These are phyloP conservation scores for Cubamyces lactineus DNA, from an alignment of 768 basidiomycete species.

Conservation along the genomic window DNA sequence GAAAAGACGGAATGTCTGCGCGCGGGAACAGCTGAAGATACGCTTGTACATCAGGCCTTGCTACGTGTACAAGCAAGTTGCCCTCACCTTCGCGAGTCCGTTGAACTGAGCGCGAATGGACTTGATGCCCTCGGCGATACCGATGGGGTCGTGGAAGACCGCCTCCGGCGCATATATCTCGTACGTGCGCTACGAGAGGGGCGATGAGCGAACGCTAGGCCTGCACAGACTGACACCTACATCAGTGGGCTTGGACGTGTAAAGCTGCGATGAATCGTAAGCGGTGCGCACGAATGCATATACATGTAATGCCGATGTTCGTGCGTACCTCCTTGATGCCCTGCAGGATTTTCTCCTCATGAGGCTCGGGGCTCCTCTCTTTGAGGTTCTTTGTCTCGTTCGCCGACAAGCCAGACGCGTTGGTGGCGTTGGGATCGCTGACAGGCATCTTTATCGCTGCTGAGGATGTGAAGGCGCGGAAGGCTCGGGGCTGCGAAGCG, in stretches of 20 bases:
- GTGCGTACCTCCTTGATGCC: slow-evolving; percentile 45
- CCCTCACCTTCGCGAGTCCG: slow-evolving; percentile 45
- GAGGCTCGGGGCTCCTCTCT: slow-evolving; percentile 39
- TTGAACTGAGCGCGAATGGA: slow-evolving; percentile 50
- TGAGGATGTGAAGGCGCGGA: slow-evolving; percentile 12
- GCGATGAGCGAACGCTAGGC: background rate
- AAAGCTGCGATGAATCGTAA: slow-evolving; percentile 34
- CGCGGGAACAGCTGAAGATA: slow-evolving; percentile 43
- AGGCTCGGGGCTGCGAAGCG: background rate
- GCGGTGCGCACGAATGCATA: background rate
- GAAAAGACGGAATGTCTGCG: slow-evolving; percentile 47
- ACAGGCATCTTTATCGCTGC: slow-evolving; percentile 25
- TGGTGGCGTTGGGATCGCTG: slow-evolving; percentile 32
- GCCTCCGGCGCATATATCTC: slow-evolving; percentile 45
- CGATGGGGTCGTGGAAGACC: slow-evolving; percentile 50
- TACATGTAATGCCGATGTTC: slow-evolving; percentile 1
- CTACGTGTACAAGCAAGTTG: background rate
- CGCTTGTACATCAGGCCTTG: background rate
- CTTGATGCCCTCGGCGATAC: slow-evolving; percentile 44
- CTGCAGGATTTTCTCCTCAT: slow-evolving; percentile 43
- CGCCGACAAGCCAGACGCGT: slow-evolving; percentile 45
- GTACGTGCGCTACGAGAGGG: slow-evolving; percentile 42
- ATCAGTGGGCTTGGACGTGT: slow-evolving; percentile 43
- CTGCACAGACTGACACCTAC: slow-evolving; percentile 25
- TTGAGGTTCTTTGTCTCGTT: slow-evolving; percentile 42